Base-by-base conservation (phyloP, 2,329 filamentous ascomycete genomes). In the Phyllosticta citriasiana region DNA sequence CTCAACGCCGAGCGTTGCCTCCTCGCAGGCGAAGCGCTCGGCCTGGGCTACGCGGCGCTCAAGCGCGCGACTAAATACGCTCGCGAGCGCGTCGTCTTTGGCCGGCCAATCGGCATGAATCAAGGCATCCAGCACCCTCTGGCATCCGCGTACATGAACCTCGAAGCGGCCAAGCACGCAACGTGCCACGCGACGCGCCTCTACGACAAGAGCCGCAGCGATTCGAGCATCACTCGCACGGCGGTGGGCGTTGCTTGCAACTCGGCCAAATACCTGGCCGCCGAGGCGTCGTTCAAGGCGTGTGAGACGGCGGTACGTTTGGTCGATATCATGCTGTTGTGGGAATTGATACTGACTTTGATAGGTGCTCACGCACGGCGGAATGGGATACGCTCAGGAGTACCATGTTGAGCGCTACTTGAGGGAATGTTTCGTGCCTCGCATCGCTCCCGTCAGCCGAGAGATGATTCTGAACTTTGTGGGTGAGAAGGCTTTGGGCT, bases 391-490 rank as follows among this genome's bases (percentile, higher is more conserved):
- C 72, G 82, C 83, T 6, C 79, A 81, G 63, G 83, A 85, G 66
- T 85, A 84, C 66, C 80, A 86, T 68, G 83, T 85, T 0, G 83
- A 85, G 70, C 72, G 83, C 55, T 86, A 82, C 69, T 66, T 85
- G 59, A 74, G 83, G 47, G 83, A 85, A 69, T 80, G 79, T 58
- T 78, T 85, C 62, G 82, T 85, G 9, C 83, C 83, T 1, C 69
- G 83, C 24, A 82, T 85, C 63, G 83, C 83, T 2, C 83, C 83
- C 0, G 80, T 85, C 5, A 83, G 80, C 65, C 71, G 80, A 64
- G 88, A 90, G 75, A 90, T 90, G 88, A 88, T 90, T 58, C 75
- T 88, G 77, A 90, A 89, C 65, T 89, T 85, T 70, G 81, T 90
- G 12, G 79, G 81, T 2, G 87, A 89, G 70, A 88, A 83, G 74